Base-by-base conservation (phyloP, 148 eudicot genomes). In the Rheum nobile region DNA sequence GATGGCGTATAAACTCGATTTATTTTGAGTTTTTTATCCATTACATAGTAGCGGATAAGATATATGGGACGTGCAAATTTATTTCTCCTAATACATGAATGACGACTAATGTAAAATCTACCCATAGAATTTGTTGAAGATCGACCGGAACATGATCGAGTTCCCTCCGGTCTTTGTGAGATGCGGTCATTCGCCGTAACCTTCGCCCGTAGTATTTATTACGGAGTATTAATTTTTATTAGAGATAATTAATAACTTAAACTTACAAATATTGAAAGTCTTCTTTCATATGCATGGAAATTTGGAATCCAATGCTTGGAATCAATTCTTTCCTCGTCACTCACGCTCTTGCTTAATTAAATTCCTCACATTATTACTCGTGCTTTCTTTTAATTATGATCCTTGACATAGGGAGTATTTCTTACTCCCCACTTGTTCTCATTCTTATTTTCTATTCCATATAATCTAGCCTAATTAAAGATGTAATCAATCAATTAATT, bases 261-360 rank as follows among this genome's bases (percentile, higher is more conserved):
- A 3, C 43, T 41, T 6, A 41, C 4, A 1, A 35, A 35, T 21
- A 50, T 59, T 11, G 6, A 59, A 26, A 59, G 34, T 59, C 67
- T 59, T 28, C 17, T 4, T 29, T 59, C 32, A 59, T 59, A 12
- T 59, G 67, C 67, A 59, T 12, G 6, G 6, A 28, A 59, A 26
- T 59, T 59, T 8, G 67, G 65, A 24, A 57, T 57, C 65, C 65
- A 57, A 57, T 57, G 65, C 65, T 24, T 57, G 21, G 67, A 24
- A 59, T 59, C 67, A 26, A 59, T 59, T 8, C 67, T 59, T 59
- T 24, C 67, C 67, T 59, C 19, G 26, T 59, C 67, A 29, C 34
- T 59, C 67, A 59, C 32, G 67, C 67, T 29, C 31, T 24, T 22
- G 0, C 55, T 48, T 48, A 16, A 17, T 59, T 26, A 59, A 57